Conservation (phyloP, 2,329 filamentous ascomycete genomes). For the Nothophaeocryptopus gaeumannii region DNA sequence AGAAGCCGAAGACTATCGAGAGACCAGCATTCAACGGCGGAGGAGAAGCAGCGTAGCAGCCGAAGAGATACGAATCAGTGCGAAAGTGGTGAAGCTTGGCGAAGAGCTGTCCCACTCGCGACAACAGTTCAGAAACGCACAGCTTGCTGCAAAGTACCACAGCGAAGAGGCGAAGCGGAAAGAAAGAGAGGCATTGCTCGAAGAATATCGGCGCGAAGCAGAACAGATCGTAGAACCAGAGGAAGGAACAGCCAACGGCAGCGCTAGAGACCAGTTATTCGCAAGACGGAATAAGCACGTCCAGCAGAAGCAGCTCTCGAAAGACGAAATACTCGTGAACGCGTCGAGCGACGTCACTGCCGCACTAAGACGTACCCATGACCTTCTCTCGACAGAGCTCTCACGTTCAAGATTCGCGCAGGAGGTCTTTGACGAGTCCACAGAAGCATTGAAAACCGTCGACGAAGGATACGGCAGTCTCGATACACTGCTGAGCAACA, state of each 20-base stretch:
- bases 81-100: slow-evolving; percentile 63
- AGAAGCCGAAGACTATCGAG: slow-evolving; percentile 68
- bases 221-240: slow-evolving; percentile 41
- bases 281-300: slow-evolving; percentile 30
- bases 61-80: slow-evolving; percentile 58
- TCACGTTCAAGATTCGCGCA: slow-evolving; percentile 84
- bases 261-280: slow-evolving; percentile 38
- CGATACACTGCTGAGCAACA: slow-evolving; percentile 71
- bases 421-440: slow-evolving; percentile 80
- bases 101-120: slow-evolving; percentile 68
- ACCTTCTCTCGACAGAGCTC: slow-evolving; percentile 80
- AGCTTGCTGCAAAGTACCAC: slow-evolving; percentile 73
- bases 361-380: slow-evolving; percentile 79
- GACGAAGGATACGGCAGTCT: slow-evolving; percentile 78
- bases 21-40: slow-evolving; percentile 33
- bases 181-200: slow-evolving; percentile 59
- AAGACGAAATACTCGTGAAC: slow-evolving; percentile 69
- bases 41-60: slow-evolving; percentile 26
- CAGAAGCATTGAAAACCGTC: slow-evolving; percentile 74
- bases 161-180: slow-evolving; percentile 69
- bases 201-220: slow-evolving; percentile 23
- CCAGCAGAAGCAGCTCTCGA: slow-evolving; percentile 54
- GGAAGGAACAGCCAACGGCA: slow-evolving; percentile 23
- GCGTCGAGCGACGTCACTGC: slow-evolving; percentile 81
- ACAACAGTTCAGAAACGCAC: slow-evolving; percentile 74